A percentile compares a stretch with the other conserved stretches of the same genome.
phyloP scores from a whole-genome alignment of 139 green algal species.

The Micromonas pusilla region DNA sequence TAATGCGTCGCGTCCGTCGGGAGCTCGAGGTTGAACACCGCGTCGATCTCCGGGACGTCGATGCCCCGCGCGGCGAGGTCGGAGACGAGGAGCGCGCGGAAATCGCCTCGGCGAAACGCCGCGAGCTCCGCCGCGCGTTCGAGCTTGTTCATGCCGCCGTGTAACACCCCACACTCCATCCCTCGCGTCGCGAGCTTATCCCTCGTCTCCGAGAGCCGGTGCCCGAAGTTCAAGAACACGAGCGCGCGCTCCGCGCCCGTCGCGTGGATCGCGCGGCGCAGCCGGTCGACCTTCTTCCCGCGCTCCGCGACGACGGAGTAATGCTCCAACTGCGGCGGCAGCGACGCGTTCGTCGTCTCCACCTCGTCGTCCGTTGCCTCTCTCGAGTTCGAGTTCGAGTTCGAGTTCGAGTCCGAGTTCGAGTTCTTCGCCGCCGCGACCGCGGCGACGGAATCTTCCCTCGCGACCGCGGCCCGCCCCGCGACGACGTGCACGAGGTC shows the following conservation, averaged over 20 bases:
- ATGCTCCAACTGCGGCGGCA: conserved; percentile 45
- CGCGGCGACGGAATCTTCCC: conserved; percentile 32
- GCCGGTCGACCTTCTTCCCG: conserved; percentile 63
- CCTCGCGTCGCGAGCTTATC: conserved; percentile 71
- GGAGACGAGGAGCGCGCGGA: conserved; percentile 71
- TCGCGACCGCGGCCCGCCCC: conserved; percentile 7
- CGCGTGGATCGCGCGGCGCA: conserved; percentile 77
- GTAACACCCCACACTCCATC: conserved; percentile 65
- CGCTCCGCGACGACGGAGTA: conserved; percentile 27
- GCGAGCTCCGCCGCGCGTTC: conserved; percentile 57
- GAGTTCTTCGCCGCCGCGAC: conserved; percentile 31
- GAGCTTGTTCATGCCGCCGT: conserved; percentile 76
- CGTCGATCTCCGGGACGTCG: conserved; percentile 79
- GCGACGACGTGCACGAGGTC: conserved; percentile 43
- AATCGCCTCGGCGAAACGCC: conserved; percentile 57
- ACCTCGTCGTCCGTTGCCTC: not conserved
- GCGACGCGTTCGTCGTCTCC: conserved; percentile 18
- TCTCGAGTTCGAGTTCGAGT: not conserved
- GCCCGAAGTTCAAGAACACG: conserved; percentile 95
- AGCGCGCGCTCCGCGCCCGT: conserved; percentile 57
- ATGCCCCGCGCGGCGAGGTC: conserved; percentile 87
- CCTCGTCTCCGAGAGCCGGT: conserved; percentile 68
- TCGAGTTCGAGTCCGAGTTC: no score
- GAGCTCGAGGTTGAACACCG: conserved; percentile 85
- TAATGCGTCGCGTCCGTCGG: conserved; percentile 73